Evolutionary conservation across 345 rosid species (phyloP), one percentile per base, ranked within the genome.

Genomic region (Lepidium aucheri): DNA sequence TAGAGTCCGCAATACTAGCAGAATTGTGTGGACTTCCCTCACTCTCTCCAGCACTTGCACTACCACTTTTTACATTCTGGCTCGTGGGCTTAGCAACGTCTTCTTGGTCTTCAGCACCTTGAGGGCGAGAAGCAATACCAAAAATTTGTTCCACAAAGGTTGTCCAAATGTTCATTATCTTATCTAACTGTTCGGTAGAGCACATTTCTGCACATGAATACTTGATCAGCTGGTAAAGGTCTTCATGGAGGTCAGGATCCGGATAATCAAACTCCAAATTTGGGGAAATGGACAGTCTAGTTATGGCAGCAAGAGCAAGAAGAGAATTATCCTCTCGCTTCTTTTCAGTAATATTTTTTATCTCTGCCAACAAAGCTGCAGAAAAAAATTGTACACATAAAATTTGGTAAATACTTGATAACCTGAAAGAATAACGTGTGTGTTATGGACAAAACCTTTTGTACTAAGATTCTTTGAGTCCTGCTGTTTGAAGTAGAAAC

Each of bases 401-500:
- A 8, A 42, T 15, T 42, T 16, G 35, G 24, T 60, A 43, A 43
- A 14, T 15, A 38, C 7, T 36, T 63, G 24, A 49, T 9, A 63
- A 14, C 47, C 47, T 9, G 45, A 38, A 14, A 49, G 8, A 14
- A 45, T 33, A 32, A 24, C 16, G 13, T 58, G 15, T 26, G 46
- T 32, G 55, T 17, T 30, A 51, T 14, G 58, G 18, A 20, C 45
- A 40, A 45, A 69, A 91, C 97, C 91, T 86, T 91, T 91, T 22
- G 80, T 81, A 81, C 94, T 83, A 84, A 84, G 72, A 74, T 84
- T 91, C 85, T 86, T 91, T n/a, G 87, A 79, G 50, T 91, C 97
- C 69, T 88, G 97, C 78, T 91, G 97, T 83, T 86, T 91, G 78
- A 91, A 88, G 80, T 86, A 91, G 88, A 91, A 88, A 74, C 97